phyloP scores from a whole-genome alignment of 352 stramenopile species.

The Plasmopara halstedii region DNA sequence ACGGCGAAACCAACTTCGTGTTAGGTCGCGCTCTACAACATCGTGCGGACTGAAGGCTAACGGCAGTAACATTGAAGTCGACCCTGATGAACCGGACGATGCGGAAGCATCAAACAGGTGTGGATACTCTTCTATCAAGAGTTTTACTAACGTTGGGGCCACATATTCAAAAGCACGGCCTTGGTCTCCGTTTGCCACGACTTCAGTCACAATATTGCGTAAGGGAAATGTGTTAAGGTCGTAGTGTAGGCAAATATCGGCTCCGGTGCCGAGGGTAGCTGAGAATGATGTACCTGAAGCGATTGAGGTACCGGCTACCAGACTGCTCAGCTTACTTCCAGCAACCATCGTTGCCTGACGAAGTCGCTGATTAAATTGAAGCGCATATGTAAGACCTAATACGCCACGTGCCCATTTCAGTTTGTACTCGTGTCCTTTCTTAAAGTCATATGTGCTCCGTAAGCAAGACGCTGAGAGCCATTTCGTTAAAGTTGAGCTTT shows the following conservation, averaged over 20 bases:
- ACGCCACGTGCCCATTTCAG: slow-evolving; percentile 29
- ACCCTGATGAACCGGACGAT: slow-evolving; percentile 9
- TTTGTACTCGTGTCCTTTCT: slow-evolving; percentile 10
- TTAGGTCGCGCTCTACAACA: slow-evolving; percentile 13
- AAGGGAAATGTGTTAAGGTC: slow-evolving; percentile 36
- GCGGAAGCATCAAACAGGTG: slow-evolving; percentile 26
- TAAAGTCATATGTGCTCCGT: slow-evolving; percentile 1
- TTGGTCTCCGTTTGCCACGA: slow-evolving; percentile 22
- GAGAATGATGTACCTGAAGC: slow-evolving; percentile 18
- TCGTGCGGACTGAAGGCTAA: slow-evolving; percentile 18
- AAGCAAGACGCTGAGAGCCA: slow-evolving; percentile 30
- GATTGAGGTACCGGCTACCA: slow-evolving; percentile 24
- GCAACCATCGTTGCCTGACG: slow-evolving; percentile 41
- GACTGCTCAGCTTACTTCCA: slow-evolving; percentile 44
- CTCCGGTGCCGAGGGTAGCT: slow-evolving; percentile 18
- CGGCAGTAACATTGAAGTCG: slow-evolving; percentile 17
- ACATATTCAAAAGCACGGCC: slow-evolving; percentile 44
- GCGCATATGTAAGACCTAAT: slow-evolving; percentile 42
- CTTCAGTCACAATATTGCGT: slow-evolving; percentile 38
- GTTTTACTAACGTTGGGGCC: slow-evolving; percentile 36
- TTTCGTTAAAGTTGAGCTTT: slow-evolving; percentile 26
- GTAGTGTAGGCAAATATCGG: slow-evolving; percentile 50
- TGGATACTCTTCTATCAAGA: slow-evolving; percentile 50
- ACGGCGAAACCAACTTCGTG: slow-evolving; percentile 27
- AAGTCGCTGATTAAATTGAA: slow-evolving; percentile 65